Base-by-base conservation (phyloP, 2,329 filamentous ascomycete genomes). In the Ceratocystis lukuohia region DNA sequence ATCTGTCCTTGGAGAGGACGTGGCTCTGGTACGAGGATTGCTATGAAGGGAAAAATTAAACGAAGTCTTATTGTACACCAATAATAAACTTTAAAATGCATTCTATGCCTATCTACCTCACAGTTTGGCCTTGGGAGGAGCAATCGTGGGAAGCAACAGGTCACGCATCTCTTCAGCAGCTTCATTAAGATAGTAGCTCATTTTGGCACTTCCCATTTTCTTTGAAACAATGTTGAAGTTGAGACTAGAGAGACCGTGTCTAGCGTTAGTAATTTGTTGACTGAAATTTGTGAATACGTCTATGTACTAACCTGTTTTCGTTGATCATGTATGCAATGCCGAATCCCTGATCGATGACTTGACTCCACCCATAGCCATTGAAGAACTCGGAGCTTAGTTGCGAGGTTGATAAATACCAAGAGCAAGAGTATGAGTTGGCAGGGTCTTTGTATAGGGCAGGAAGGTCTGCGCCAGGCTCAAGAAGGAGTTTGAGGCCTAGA, bases 261-360 rank as follows among this genome's bases (percentile, higher is more conserved):
- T 8, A 37, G 30, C 50, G 66, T 56, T 61, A 64, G 46, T 20
- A 50, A 12, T 28, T 17, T 37, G 10, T 20, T 30, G 17, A 15
- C 22, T 33, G 64, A 59, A 7, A 25, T 45, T 41, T 4, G 0
- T 15, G 12, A 25, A 7, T 53, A 28, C 8, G 8, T 17, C 3
- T 5, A 30, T 33, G n/a, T 8, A 66, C 66, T 48, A 61, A 67
- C 66, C 62, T 92, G 77, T 96, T 96, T 82, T 97, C 93, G 75
- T 99, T 99, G 76, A 99, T 97, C 94, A 99, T 99, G 76, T 99
- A 99, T 48, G 94, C 94, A 74, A 99, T 96, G 70, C 94, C 94
- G 77, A 94, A 99, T 37, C 94, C 94, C 68, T 88, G 89, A 73
- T 97, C 92, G 66, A 97, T 88, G 64, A 99, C 94, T 80, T 99